Evolutionary conservation across 169 alveolate species (phyloP).

Genomic region (Eimeria praecox): DNA sequence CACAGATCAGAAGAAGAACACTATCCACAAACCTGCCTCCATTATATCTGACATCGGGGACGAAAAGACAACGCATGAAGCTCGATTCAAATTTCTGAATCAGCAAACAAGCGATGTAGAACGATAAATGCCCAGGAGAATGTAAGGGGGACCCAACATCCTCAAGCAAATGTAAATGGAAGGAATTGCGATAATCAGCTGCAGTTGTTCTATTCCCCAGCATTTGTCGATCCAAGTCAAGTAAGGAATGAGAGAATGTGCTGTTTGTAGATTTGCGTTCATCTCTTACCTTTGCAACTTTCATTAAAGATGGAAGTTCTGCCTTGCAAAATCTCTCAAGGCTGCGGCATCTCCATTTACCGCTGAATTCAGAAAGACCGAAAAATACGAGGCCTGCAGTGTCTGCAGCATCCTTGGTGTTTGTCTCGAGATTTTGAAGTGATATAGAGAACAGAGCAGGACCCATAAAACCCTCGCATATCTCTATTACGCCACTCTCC

Average conservation of each 20-base stretch:
- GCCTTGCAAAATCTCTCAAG: slow-evolving; percentile 31
- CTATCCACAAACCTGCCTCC: background rate
- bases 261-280: background rate
- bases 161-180: too few species aligned
- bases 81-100: too few species aligned
- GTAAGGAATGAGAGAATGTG: too few species aligned
- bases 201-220: background rate
- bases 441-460: slow-evolving; percentile 48
- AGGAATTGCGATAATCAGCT: too few species aligned
- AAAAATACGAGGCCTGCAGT: slow-evolving; percentile 9
- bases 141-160: too few species aligned
- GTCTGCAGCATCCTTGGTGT: background rate
- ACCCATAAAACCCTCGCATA: slow-evolving; percentile 77
- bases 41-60: background rate
- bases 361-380: slow-evolving; percentile 41
- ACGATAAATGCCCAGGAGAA: too few species aligned
- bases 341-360: slow-evolving; percentile 70
- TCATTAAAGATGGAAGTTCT: slow-evolving; percentile 22
- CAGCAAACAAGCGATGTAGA: too few species aligned
- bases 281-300: slow-evolving; percentile 34
- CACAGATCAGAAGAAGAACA: background rate
- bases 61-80: background rate
- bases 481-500: slow-evolving; percentile 64
- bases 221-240: background rate
- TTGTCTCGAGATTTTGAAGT: slow-evolving; percentile 9